Conservation (phyloP, 495 filamentous ascomycete species). For the Xylaria grammica region DNA sequence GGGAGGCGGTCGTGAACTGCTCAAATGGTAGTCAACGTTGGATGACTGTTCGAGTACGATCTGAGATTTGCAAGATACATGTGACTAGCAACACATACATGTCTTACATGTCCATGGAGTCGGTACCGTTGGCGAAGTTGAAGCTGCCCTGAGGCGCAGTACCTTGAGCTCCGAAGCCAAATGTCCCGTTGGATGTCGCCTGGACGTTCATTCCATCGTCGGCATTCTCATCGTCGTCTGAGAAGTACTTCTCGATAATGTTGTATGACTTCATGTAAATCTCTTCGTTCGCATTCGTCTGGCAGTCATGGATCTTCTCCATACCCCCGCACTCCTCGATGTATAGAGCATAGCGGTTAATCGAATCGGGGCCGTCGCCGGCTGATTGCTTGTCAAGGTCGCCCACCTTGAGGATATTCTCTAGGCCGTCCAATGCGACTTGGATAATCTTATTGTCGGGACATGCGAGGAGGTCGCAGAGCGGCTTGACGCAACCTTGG, state of each 20-base stretch:
- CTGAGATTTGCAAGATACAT: slow-evolving; percentile 13
- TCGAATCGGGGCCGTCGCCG: slow-evolving; percentile 71
- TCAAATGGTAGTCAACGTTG: slow-evolving; percentile 12
- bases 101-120: slow-evolving; percentile 98
- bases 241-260: slow-evolving; percentile 99
- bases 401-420: slow-evolving; percentile 99
- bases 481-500: slow-evolving; percentile 94
- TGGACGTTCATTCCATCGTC: slow-evolving; percentile 64
- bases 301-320: slow-evolving; percentile 99
- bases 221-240: slow-evolving; percentile 90
- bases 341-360: slow-evolving; percentile 97
- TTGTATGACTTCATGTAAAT: slow-evolving; percentile 99
- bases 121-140: slow-evolving; percentile 90
- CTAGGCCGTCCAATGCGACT: slow-evolving; percentile 95
- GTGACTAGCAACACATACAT: slow-evolving; percentile 22
- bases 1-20: slow-evolving; percentile 28
- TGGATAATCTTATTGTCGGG: slow-evolving; percentile 99
- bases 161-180: slow-evolving; percentile 78
- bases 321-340: slow-evolving; percentile 99
- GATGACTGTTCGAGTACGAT: slow-evolving; percentile 12
- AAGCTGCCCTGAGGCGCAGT: slow-evolving; percentile 76
- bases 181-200: slow-evolving; percentile 70
- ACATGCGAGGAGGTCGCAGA: slow-evolving; percentile 94
- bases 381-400: slow-evolving; percentile 95
- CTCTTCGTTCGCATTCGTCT: slow-evolving; percentile 99